These are phyloP conservation scores for Stachybotrys chartarum DNA, from an alignment of 2,329 filamentous ascomycete genomes.

Conservation along the genomic window DNA sequence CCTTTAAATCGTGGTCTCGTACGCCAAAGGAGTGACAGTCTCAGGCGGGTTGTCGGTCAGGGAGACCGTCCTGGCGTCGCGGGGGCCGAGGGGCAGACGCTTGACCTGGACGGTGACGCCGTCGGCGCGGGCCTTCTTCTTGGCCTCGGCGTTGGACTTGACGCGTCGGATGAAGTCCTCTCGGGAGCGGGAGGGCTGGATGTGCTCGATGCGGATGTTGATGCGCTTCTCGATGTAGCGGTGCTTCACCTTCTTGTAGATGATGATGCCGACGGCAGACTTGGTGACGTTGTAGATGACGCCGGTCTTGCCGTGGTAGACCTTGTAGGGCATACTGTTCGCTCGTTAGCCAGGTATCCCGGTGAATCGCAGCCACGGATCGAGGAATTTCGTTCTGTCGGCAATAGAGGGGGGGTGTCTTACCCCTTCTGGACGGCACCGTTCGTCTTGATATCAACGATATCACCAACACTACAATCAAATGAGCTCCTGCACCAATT, in stretches of 20 bases:
- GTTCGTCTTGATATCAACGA: conserved; percentile 98
- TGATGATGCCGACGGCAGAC: conserved; percentile 94
- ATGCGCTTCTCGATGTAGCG: conserved; percentile 99
- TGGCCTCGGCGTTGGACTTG: conserved; percentile 90
- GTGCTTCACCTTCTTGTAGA: conserved; percentile 99
- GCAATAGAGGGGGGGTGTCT: conserved; percentile 24
- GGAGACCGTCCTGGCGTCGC: conserved; percentile 73
- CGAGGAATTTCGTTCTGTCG: not conserved
- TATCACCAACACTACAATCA: conserved; percentile 76
- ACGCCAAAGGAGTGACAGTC: conserved; percentile 84
- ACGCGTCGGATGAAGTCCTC: conserved; percentile 96
- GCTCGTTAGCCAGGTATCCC: conserved; percentile 23
- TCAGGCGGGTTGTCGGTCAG: conserved; percentile 79
- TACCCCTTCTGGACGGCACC: conserved; percentile 98
- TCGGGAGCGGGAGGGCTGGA: conserved; percentile 86
- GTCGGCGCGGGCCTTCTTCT: conserved; percentile 86
- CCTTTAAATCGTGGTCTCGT: conserved; percentile 96
- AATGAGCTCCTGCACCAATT: conserved; percentile 31
- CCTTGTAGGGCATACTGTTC: conserved; percentile 92
- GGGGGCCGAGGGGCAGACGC: conserved; percentile 75
- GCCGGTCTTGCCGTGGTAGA: conserved; percentile 99
- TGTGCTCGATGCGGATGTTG: conserved; percentile 98
- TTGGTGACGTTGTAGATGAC: conserved; percentile 99
- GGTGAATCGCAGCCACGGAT: not conserved
- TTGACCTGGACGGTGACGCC: conserved; percentile 87